These are phyloP conservation scores for Candolleomyces efflorescens DNA, from an alignment of 768 basidiomycete species.

Conservation along the genomic window DNA sequence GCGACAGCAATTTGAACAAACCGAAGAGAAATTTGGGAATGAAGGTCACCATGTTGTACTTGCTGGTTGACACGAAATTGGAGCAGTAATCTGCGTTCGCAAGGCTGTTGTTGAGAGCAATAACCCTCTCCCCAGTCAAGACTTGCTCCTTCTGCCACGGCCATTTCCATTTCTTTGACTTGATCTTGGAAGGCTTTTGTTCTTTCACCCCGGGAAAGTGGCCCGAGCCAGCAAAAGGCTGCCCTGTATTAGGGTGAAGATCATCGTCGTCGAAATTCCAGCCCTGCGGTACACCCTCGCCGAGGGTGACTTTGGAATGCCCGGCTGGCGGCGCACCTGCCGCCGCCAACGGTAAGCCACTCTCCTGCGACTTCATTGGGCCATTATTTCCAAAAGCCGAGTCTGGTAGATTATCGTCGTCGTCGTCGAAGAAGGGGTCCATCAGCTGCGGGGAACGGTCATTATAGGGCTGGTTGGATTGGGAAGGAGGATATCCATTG, in stretches of 20 bases:
- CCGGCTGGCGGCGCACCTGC: conserved; percentile 62
- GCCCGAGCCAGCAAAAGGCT: conserved; percentile 39
- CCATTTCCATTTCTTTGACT: conserved; percentile 65
- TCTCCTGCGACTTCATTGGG: conserved; percentile 51
- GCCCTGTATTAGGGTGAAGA: conserved; percentile 32
- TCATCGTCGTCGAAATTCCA: conserved; percentile 77
- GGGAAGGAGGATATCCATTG: conserved; percentile 58
- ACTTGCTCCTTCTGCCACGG: conserved; percentile 73
- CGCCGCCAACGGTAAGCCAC: conserved; percentile 53
- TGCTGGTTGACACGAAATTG: conserved; percentile 91
- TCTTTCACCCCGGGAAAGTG: conserved; percentile 32
- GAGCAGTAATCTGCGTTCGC: conserved; percentile 65
- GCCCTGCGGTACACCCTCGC: conserved; percentile 51
- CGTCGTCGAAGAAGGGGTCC: conserved; percentile 90
- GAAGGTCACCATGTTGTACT: conserved; percentile 87
- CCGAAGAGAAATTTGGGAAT: conserved; percentile 91
- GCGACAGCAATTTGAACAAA: conserved; percentile 32
- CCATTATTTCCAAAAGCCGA: conserved; percentile 56
- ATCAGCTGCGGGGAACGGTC: conserved; percentile 48
- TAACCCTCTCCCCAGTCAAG: conserved; percentile 69
- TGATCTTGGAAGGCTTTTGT: conserved; percentile 16
- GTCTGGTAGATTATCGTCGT: conserved; percentile 68
- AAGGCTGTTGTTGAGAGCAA: conserved; percentile 74
- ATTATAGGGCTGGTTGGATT: conserved; percentile 34
- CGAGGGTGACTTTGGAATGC: conserved; percentile 40